phyloP scores from a whole-genome alignment of 495 filamentous ascomycete species.

The Aspergillus coremiiformis region DNA sequence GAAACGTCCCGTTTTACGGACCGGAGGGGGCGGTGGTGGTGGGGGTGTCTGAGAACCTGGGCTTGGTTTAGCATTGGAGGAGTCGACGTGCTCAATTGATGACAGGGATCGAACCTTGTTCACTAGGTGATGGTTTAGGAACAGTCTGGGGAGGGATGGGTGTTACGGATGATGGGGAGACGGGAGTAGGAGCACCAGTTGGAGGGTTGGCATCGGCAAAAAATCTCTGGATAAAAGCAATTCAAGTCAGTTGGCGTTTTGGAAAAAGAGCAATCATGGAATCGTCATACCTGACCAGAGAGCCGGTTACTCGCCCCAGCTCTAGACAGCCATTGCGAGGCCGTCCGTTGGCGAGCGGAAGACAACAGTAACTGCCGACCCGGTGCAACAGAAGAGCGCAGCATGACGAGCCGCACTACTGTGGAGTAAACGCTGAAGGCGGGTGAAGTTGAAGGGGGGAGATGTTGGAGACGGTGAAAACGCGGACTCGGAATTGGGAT shows the following conservation, averaged over 20 bases:
- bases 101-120: slow-evolving; percentile 35
- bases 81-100: slow-evolving; percentile 5
- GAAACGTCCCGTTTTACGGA: slow-evolving; percentile 68
- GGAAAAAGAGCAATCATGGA: neutral
- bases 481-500: slow-evolving; percentile 24
- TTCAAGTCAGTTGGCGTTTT: neutral
- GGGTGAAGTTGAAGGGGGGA: slow-evolving; percentile 26
- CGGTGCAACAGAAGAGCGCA: slow-evolving; percentile 42
- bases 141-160: slow-evolving; percentile 54
- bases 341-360: slow-evolving; percentile 37
- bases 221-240: slow-evolving; percentile 26
- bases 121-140: slow-evolving; percentile 48
- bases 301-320: slow-evolving; percentile 38
- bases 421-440: slow-evolving; percentile 24
- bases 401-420: slow-evolving; percentile 44
- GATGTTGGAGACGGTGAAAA: slow-evolving; percentile 30
- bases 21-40: slow-evolving; percentile 38
- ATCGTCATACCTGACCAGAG: slow-evolving; percentile 37
- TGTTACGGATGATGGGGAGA: slow-evolving; percentile 42
- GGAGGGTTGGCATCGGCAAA: slow-evolving; percentile 38
- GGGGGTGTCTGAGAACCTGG: slow-evolving; percentile 23
- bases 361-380: slow-evolving; percentile 39
- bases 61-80: slow-evolving; percentile 10
- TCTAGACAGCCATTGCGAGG: slow-evolving; percentile 41
- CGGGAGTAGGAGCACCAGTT: slow-evolving; percentile 31